Evolutionary conservation across 768 basidiomycete species (phyloP).

Genomic region (Hericium coralloides): DNA sequence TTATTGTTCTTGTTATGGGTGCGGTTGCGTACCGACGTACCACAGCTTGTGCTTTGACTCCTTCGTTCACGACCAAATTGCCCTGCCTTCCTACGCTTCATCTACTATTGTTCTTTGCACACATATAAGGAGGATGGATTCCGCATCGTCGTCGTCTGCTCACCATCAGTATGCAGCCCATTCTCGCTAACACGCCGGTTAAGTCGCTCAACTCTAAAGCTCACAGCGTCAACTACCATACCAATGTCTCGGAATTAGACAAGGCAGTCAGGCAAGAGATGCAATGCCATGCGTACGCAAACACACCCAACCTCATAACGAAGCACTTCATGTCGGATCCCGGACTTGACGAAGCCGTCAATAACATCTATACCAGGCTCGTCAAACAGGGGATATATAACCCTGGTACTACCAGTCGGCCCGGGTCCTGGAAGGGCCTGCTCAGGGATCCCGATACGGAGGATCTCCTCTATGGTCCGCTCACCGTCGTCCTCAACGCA

Average conservation of each 20-base stretch:
- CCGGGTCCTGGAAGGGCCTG: not conserved
- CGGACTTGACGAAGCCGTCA: not conserved
- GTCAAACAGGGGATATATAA: not conserved
- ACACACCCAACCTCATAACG: not conserved
- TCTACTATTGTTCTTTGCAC: too few species aligned
- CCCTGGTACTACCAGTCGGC: not conserved
- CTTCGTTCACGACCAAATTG: too few species aligned
- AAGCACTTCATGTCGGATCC: not conserved
- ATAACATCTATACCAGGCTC: not conserved
- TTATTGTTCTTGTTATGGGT: too few species aligned
- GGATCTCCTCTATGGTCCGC: not conserved
- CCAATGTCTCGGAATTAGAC: not conserved
- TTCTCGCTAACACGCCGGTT: not conserved
- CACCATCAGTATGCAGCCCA: not conserved
- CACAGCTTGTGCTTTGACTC: too few species aligned
- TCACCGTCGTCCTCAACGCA: not conserved
- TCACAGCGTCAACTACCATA: not conserved
- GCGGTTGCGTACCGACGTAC: too few species aligned
- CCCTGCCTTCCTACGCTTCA: too few species aligned
- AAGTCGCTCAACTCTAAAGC: not conserved
- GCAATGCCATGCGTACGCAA: not conserved
- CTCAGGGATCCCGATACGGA: not conserved
- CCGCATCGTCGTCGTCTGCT: too few species aligned
- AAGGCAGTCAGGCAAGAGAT: not conserved
- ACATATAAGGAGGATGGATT: too few species aligned